A percentile compares a stretch with the other conserved stretches of the same genome.
phyloP scores from a whole-genome alignment of 2,329 filamentous ascomycete genomes.

The Paramyrothecium roridum region DNA sequence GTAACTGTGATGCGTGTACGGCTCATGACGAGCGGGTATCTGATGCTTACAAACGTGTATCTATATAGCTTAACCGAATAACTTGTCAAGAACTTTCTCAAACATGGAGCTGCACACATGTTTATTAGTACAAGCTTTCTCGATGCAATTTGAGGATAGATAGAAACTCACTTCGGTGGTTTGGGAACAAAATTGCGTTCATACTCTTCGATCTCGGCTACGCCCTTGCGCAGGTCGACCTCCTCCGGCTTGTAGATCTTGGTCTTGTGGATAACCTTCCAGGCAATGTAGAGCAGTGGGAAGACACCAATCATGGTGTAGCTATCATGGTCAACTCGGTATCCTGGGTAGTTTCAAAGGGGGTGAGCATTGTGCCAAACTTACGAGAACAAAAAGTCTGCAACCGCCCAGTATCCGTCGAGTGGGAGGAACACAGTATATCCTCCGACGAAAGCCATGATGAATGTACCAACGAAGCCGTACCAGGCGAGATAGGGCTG shows the following conservation, averaged over 20 bases:
- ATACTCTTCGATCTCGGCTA: constrained; percentile 68
- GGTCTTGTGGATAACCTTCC: constrained; percentile 68
- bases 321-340: constrained; percentile 18
- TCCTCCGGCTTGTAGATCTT: constrained; percentile 53
- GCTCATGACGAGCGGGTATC: background rate
- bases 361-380: constrained; percentile 15
- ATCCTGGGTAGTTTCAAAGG: background rate
- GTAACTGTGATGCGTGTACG: background rate
- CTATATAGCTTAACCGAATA: constrained; percentile 7
- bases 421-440: constrained; percentile 71
- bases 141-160: background rate
- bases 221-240: constrained; percentile 59
- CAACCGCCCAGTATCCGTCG: constrained; percentile 58
- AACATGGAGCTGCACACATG: constrained; percentile 10
- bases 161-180: constrained; percentile 45
- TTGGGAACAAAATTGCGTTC: constrained; percentile 54
- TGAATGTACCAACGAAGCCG: constrained; percentile 57
- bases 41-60: background rate
- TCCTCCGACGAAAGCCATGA: constrained; percentile 74
- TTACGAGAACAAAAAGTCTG: constrained; percentile 70
- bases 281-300: constrained; percentile 64
- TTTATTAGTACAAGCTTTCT: background rate
- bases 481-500: constrained; percentile 74
- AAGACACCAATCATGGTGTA: constrained; percentile 74
- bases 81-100: constrained; percentile 9